phyloP scores from a whole-genome alignment of 345 rosid species.

The Gossypium rotundifolium region DNA sequence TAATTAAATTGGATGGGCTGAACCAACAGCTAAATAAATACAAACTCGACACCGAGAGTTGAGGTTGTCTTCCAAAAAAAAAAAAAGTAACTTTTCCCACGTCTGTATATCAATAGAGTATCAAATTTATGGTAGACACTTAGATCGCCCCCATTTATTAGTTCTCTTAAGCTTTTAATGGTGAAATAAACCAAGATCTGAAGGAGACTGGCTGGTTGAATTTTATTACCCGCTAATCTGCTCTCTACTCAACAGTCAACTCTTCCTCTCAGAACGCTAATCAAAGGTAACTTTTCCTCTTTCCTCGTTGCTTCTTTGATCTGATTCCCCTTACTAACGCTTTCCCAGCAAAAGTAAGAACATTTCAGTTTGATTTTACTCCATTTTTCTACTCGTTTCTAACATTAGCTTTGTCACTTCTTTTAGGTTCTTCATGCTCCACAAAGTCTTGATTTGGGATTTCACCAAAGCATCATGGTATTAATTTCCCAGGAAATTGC shows the following conservation, averaged over 20 bases:
- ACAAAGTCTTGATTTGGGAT: not conserved
- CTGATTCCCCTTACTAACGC: not conserved
- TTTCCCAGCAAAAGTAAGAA: not conserved
- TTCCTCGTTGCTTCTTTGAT: not conserved
- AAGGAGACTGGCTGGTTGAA: not conserved
- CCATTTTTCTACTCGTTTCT: not conserved
- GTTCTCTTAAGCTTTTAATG: not conserved
- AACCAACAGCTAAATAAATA: no score
- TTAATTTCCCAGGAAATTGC: not conserved
- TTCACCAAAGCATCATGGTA: slow-evolving; percentile 22
- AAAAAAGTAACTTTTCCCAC: no score
- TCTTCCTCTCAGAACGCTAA: not conserved
- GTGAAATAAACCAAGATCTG: not conserved
- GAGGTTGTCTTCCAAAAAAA: no score
- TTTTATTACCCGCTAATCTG: not conserved
- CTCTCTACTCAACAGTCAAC: not conserved
- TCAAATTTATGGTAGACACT: not conserved
- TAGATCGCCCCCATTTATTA: not conserved
- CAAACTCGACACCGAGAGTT: no score
- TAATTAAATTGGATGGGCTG: no score
- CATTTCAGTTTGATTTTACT: not conserved
- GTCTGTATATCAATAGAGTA: no score
- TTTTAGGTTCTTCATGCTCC: slow-evolving; percentile 15
- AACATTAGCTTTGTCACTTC: not conserved
- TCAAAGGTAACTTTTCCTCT: not conserved